A percentile compares a stretch with the other conserved stretches of the same genome.
phyloP scores from a whole-genome alignment of 1,284 basidiomycete genomes.

The Takashimella koratensis region DNA sequence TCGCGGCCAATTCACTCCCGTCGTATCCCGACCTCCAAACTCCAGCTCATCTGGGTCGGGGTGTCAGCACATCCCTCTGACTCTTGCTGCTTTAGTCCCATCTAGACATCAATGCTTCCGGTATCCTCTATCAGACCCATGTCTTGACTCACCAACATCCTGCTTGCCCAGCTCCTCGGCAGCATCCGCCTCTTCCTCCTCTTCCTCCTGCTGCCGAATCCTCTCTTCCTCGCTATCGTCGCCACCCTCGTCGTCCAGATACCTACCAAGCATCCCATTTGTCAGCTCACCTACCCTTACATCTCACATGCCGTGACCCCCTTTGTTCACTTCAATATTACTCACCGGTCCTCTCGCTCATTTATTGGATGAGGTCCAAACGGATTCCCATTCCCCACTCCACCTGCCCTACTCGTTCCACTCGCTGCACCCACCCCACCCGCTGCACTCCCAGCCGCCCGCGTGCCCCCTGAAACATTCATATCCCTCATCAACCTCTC shows the following conservation, averaged over 20 bases:
- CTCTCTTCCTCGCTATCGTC: slow-evolving; percentile 61
- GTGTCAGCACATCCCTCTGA: too few relatives aligned
- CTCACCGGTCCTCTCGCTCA: slow-evolving; percentile 44
- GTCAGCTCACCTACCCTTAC: neutral
- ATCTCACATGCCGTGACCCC: slow-evolving; percentile 39
- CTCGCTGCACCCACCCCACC: slow-evolving; percentile 46
- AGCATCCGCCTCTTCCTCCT: slow-evolving; percentile 51
- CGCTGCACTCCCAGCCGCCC: slow-evolving; percentile 53
- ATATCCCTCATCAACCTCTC: slow-evolving; percentile 82
- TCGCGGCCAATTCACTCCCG: slow-evolving; percentile 23
- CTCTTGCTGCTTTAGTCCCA: too few relatives aligned
- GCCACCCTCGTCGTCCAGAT: slow-evolving; percentile 9
- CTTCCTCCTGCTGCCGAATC: slow-evolving; percentile 44
- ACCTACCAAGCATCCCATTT: neutral
- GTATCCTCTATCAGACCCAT: neutral
- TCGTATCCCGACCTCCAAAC: slow-evolving; percentile 10
- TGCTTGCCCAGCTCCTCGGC: slow-evolving; percentile 32
- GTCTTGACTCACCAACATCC: slow-evolving; percentile 23
- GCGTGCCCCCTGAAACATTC: slow-evolving; percentile 65
- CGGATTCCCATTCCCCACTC: slow-evolving; percentile 32
- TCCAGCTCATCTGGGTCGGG: slow-evolving; percentile 17
- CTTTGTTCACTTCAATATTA: slow-evolving; percentile 49
- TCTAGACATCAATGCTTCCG: too few relatives aligned
- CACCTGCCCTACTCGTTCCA: slow-evolving; percentile 46
- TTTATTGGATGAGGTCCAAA: slow-evolving; percentile 47